Evolutionary conservation across 306 rosid genomes (phyloP), one percentile per base, ranked within the genome.

Genomic region (Quercus bicolor): DNA sequence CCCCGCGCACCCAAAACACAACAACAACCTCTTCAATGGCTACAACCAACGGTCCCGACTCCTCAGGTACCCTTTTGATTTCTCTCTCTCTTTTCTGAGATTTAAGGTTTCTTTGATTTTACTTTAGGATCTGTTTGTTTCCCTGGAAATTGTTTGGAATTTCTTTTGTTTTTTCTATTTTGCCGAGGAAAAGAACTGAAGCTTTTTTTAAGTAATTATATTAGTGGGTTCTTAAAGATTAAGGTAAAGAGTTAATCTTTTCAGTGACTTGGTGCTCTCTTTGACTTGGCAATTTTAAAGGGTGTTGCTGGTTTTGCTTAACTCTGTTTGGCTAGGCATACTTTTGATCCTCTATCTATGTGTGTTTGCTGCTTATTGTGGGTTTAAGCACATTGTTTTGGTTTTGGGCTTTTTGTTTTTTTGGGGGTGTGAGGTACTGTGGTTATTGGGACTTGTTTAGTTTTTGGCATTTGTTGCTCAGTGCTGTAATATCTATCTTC

Each of bases 21-120:
- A 11, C 14, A 13, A 48, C 14, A 28, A 37, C 12, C 29, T 10
- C 66, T 68, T 56, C 68, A 2, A 78, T 82, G 79, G 85, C 75
- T 1, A 45, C 79, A 24, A 10, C 79, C 51, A 66, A 21, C 37
- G 64, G 68, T 26, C 59, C 69, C 79, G 76, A 75, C 5, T 56
- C 76, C 71, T 78, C 82, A 73, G 77, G 85, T 77, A 66, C 82
- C 31, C 26, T 52, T 64, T 40, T 0, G 23, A 24, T 40, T 4
- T 14, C 40, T 56, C 43, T 34, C 18, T 33, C 2, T 20, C 18
- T 20, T 75, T 61, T 29, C 16, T 62, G 5, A 2, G 6, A 14
- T 19, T 16, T 31, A 20, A 24, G 16, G 11, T 75, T 23, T 62
- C 16, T 0, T 2, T 19, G 11, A 14, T 34, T 64, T 5, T n/a